A percentile compares a stretch with the other conserved stretches of the same genome.
Conservation (phyloP, 192 early-diverging fungal species). For the Geosiphon pyriformis region DNA sequence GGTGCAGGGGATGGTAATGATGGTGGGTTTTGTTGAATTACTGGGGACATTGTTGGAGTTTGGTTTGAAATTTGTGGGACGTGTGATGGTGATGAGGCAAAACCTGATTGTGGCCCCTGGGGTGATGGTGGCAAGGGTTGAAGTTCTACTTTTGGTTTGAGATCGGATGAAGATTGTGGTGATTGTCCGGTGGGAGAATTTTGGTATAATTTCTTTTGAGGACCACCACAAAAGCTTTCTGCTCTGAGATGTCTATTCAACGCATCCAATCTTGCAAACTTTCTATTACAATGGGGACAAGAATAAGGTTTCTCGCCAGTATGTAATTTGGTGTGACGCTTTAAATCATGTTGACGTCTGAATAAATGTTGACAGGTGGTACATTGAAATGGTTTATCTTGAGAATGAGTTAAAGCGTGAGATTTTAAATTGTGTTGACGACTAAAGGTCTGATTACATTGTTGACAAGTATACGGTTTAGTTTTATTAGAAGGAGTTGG, state of each 20-base stretch:
- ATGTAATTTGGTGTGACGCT: constrained; percentile 48
- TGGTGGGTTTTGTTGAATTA: neutral
- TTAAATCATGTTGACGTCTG: constrained; percentile 49
- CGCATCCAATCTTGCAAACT: constrained; percentile 51
- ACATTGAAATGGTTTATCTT: constrained; percentile 50
- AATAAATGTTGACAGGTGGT: constrained; percentile 45
- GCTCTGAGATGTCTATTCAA: constrained; percentile 48
- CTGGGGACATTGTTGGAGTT: neutral
- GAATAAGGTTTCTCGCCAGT: constrained; percentile 52
- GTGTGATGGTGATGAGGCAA: neutral
- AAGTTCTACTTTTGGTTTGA: neutral
- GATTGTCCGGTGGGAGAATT: neutral
- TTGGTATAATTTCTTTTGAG: constrained; percentile 21
- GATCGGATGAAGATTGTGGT: neutral
- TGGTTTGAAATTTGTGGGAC: neutral
- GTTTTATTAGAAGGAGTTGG: constrained; percentile 4
- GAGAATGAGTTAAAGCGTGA: constrained; percentile 51
- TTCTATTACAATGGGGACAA: constrained; percentile 40
- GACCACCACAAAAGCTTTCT: constrained; percentile 33
- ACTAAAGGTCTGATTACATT: constrained; percentile 52
- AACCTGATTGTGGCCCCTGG: neutral
- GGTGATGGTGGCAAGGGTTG: neutral
- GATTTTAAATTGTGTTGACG: constrained; percentile 55
- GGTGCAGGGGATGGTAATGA: neutral
- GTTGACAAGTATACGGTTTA: constrained; percentile 48